phyloP scores from a whole-genome alignment of 352 stramenopile species.

The Globisporangium radiosum region DNA sequence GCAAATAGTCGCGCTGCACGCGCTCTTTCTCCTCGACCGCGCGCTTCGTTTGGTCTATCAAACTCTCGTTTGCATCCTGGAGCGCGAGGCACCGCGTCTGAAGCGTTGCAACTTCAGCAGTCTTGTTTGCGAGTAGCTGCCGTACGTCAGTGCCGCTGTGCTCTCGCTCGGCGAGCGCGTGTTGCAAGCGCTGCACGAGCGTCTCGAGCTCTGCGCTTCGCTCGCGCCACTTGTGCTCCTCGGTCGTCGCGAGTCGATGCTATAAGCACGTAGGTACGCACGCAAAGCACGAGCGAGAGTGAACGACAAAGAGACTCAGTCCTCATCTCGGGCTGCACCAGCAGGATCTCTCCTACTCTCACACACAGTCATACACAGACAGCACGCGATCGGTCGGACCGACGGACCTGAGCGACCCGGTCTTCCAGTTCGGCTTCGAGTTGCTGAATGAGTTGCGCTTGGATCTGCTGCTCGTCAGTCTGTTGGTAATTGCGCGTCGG shows the following conservation, averaged over 20 bases:
- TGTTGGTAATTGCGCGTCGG: background rate
- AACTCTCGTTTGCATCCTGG: conserved; percentile 27
- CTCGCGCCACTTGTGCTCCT: conserved; percentile 17
- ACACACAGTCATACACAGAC: background rate
- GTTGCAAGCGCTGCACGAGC: conserved; percentile 18
- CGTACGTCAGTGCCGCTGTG: conserved; percentile 16
- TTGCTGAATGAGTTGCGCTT: conserved; percentile 2
- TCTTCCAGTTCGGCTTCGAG: conserved; percentile 10
- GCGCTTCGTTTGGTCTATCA: conserved; percentile 25
- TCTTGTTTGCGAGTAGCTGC: conserved; percentile 23
- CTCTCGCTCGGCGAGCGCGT: conserved; percentile 19
- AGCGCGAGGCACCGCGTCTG: conserved; percentile 23
- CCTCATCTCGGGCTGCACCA: background rate
- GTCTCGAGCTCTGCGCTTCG: conserved; percentile 14
- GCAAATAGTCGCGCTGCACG: conserved; percentile 39
- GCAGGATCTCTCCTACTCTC: background rate
- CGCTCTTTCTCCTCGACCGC: conserved; percentile 31
- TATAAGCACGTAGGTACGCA: background rate
- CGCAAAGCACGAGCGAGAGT: background rate
- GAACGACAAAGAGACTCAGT: background rate
- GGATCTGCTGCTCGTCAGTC: background rate
- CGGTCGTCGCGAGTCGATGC: conserved; percentile 8
- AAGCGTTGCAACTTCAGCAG: conserved; percentile 17
- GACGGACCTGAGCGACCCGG: conserved; percentile 5
- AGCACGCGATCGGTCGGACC: background rate